Evolutionary conservation across 2,329 filamentous ascomycete genomes (phyloP).

Genomic region (Claviceps sp.): DNA sequence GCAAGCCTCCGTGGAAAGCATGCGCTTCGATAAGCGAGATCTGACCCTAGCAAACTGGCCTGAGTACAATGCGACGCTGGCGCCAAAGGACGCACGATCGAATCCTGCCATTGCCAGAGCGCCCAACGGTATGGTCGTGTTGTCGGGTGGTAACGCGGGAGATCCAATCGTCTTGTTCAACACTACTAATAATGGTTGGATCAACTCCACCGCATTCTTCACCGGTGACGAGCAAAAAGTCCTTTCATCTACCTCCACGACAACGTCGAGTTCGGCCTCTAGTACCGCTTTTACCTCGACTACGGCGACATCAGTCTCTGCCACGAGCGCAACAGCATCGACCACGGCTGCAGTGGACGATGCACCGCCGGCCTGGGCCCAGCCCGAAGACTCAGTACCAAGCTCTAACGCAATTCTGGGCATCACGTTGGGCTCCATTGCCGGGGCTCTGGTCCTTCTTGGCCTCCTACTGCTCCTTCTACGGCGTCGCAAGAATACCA

Average conservation of each 20-base stretch:
- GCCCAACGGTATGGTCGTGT: conserved; percentile 53
- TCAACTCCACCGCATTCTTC: conserved; percentile 55
- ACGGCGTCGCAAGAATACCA: conserved; percentile 37
- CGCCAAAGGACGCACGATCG: conserved; percentile 47
- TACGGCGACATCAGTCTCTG: conserved; percentile 9
- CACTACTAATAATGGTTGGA: conserved; percentile 61
- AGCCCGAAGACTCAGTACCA: conserved; percentile 14
- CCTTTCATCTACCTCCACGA: conserved; percentile 19
- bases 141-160: conserved; percentile 59
- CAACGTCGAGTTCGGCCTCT: conserved; percentile 16
- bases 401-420: conserved; percentile 53
- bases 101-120: conserved; percentile 61
- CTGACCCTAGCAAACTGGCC: conserved; percentile 57
- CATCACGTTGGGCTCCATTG: conserved; percentile 69
- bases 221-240: conserved; percentile 29
- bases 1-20: conserved; percentile 15
- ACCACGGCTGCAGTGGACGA: conserved; percentile 10
- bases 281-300: conserved; percentile 9
- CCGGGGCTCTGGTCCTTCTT: conserved; percentile 59
- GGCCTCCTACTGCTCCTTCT: conserved; percentile 54
- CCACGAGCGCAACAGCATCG: conserved; percentile 9
- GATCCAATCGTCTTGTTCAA: conserved; percentile 68
- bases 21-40: conserved; percentile 16
- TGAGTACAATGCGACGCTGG: conserved; percentile 61
- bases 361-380: neutral